Conservation (phyloP, 352 stramenopile genomes). For the Globisporangium nodosum region DNA sequence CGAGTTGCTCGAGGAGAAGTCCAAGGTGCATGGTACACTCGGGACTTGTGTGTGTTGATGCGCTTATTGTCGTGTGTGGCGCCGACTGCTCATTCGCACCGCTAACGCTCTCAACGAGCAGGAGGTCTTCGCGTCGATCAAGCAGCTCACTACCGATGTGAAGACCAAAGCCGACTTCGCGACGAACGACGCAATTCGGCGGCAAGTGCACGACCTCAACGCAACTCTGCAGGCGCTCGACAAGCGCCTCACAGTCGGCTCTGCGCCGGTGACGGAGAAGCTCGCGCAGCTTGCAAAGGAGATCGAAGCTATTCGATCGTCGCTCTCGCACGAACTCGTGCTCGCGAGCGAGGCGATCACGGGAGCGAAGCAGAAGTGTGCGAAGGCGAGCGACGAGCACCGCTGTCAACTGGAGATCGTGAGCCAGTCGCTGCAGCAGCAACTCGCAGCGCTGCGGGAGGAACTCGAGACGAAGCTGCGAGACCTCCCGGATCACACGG, state of each 20-base stretch:
- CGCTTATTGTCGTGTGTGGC: not conserved
- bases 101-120: constrained; percentile 2
- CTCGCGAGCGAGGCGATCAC: constrained; percentile 26
- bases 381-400: constrained; percentile 26
- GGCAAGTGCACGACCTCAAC: constrained; percentile 50
- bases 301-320: constrained; percentile 22
- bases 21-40: constrained; percentile 15
- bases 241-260: constrained; percentile 28
- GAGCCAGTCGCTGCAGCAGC: constrained; percentile 17
- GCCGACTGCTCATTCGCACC: not conserved
- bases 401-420: constrained; percentile 24
- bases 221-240: constrained; percentile 43
- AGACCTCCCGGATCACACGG: constrained; percentile 33
- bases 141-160: constrained; percentile 52
- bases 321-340: constrained; percentile 31
- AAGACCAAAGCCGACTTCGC: constrained; percentile 43
- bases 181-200: constrained; percentile 38
- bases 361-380: constrained; percentile 21
- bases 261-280: constrained; percentile 35
- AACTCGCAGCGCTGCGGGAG: constrained; percentile 21
- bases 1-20: constrained; percentile 71
- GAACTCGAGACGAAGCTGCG: constrained; percentile 41
- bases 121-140: constrained; percentile 58
- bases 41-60: not conserved
- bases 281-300: constrained; percentile 35